phyloP scores from a whole-genome alignment of 495 filamentous ascomycete species.

The Aspergillus biplanus region DNA sequence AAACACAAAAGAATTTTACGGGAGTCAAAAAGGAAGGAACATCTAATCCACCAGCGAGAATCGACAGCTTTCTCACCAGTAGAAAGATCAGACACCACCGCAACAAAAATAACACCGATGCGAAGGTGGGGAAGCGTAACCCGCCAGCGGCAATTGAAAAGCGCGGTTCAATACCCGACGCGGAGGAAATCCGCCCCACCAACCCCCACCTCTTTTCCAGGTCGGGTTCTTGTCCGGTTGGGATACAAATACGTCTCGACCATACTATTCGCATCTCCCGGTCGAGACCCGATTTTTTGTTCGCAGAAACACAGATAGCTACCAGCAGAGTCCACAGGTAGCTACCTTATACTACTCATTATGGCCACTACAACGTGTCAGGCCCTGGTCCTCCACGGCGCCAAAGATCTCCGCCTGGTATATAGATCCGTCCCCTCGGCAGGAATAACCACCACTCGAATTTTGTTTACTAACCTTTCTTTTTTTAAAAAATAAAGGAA shows the following conservation, averaged over 20 bases:
- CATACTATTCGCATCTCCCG: not conserved
- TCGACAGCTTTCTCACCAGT: too few species aligned
- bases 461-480: constrained; percentile 12
- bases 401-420: constrained; percentile 70
- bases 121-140: too few species aligned
- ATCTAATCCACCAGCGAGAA: too few species aligned
- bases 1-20: too few species aligned
- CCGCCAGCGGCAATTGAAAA: constrained; percentile 14
- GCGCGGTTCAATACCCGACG: constrained; percentile 42
- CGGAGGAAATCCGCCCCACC: constrained; percentile 37
- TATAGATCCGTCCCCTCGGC: not conserved
- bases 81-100: too few species aligned
- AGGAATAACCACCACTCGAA: not conserved
- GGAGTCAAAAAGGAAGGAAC: too few species aligned
- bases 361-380: constrained; percentile 37
- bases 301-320: not conserved
- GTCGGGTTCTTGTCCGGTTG: constrained; percentile 9
- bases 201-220: constrained; percentile 21
- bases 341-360: constrained; percentile 11
- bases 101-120: not conserved
- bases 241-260: not conserved
- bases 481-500: constrained; percentile 36
- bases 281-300: not conserved
- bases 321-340: not conserved
- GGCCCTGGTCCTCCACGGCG: constrained; percentile 72